Percentiles rank a stretch among this genome's conserved stretches.
Conservation (phyloP, 306 rosid species). For the Astragalus glycyphyllos region DNA sequence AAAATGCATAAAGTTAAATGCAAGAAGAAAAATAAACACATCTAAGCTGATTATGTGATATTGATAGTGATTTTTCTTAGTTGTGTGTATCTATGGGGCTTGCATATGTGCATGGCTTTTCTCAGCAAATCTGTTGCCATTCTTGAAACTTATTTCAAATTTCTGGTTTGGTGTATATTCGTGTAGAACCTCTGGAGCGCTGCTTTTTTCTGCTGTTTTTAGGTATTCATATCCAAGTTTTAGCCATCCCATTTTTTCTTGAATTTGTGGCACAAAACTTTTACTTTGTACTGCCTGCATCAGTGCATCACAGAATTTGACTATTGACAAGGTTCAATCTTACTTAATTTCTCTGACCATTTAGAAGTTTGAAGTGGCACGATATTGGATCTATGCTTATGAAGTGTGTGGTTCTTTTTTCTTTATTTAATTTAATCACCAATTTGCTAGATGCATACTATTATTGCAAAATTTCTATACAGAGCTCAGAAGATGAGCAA, state of each 20-base stretch:
- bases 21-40: neutral
- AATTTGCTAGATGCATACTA: slow-evolving; percentile 17
- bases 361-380: slow-evolving; percentile 26
- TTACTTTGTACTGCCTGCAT: neutral
- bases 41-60: slow-evolving; percentile 22
- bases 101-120: slow-evolving; percentile 22
- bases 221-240: neutral
- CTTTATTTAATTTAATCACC: neutral
- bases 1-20: neutral
- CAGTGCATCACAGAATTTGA: slow-evolving; percentile 3
- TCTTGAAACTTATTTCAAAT: slow-evolving; percentile 13
- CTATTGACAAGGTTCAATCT: slow-evolving; percentile 12
- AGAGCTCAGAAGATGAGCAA: slow-evolving; percentile 28
- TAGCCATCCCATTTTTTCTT: slow-evolving; percentile 28
- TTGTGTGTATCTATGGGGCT: slow-evolving; percentile 11
- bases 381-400: slow-evolving; percentile 22
- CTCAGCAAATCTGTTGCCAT: slow-evolving; percentile 14
- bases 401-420: slow-evolving; percentile 26
- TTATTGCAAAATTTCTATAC: slow-evolving; percentile 32
- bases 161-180: slow-evolving; percentile 24
- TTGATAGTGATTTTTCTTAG: slow-evolving; percentile 11
- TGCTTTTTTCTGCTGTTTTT: neutral
- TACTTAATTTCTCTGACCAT: neutral
- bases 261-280: slow-evolving; percentile 15
- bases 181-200: neutral